phyloP scores from a whole-genome alignment of 2,329 filamentous ascomycete genomes.

The Penicillium sp. region DNA sequence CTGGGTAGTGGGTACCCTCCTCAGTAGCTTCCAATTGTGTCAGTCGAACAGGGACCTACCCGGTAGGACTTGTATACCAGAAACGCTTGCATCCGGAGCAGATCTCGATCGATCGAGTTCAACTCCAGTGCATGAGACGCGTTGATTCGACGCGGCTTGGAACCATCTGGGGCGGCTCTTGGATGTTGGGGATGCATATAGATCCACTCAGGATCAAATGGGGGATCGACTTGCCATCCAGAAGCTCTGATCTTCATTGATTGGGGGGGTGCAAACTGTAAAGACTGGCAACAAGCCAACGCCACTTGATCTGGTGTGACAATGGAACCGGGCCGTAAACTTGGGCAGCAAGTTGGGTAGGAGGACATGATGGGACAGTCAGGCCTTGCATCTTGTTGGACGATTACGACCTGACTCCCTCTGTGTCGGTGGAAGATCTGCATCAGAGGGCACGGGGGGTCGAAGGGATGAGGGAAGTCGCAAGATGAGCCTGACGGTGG shows the following conservation, averaged over 20 bases:
- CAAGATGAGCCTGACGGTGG: slow-evolving; percentile 19
- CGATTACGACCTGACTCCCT: slow-evolving; percentile 15
- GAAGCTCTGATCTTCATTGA: slow-evolving; percentile 17
- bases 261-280: neutral
- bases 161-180: slow-evolving; percentile 15
- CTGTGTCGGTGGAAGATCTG: slow-evolving; percentile 19
- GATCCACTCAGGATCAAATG: slow-evolving; percentile 15
- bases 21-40: slow-evolving; percentile 14
- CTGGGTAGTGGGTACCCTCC: slow-evolving; percentile 4
- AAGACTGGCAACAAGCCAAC: slow-evolving; percentile 1
- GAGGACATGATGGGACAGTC: slow-evolving; percentile 14
- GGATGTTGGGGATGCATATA: slow-evolving; percentile 7
- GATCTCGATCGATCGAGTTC: slow-evolving; percentile 26
- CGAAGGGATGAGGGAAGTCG: neutral
- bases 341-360: slow-evolving; percentile 32
- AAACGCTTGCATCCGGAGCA: slow-evolving; percentile 6
- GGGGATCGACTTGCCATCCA: slow-evolving; percentile 7
- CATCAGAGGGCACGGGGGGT: slow-evolving; percentile 1
- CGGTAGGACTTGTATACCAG: slow-evolving; percentile 5
- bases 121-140: slow-evolving; percentile 8
- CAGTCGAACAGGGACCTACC: slow-evolving; percentile 9
- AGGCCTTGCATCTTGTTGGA: slow-evolving; percentile 16
- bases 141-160: slow-evolving; percentile 15
- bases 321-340: slow-evolving; percentile 5
- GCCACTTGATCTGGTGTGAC: slow-evolving; percentile 15